Conservation (phyloP, 2,329 filamentous ascomycete species). For the Colletotrichum tropicale region DNA sequence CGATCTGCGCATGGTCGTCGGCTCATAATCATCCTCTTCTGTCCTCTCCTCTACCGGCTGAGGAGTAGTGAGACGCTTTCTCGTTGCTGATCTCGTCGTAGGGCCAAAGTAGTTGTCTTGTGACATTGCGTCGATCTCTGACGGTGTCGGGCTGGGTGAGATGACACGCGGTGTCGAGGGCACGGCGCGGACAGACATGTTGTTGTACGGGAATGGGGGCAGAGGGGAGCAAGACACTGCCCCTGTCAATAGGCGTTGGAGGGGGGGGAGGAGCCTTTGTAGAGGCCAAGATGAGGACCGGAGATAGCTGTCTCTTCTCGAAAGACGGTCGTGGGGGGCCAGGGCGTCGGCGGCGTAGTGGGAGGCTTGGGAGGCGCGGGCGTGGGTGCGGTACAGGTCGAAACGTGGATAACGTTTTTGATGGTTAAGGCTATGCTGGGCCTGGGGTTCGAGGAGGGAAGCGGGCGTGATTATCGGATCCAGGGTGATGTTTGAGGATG, state of each 20-base stretch:
- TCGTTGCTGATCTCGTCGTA: slow-evolving; percentile 75
- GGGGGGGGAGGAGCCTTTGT: slow-evolving; percentile 42
- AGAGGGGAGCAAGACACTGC: slow-evolving; percentile 60
- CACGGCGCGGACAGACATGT: slow-evolving; percentile 61
- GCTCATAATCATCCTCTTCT: slow-evolving; percentile 42
- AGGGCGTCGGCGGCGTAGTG: slow-evolving; percentile 23
- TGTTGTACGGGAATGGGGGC: slow-evolving; percentile 60
- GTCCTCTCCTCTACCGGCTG: slow-evolving; percentile 61
- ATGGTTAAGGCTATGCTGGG: slow-evolving; percentile 25
- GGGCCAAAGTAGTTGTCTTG: slow-evolving; percentile 73
- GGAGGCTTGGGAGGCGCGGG: slow-evolving; percentile 22
- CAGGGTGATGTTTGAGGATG: slow-evolving; percentile 57
- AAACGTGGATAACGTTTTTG: slow-evolving; percentile 20
- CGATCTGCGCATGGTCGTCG: slow-evolving; percentile 61
- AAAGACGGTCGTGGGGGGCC: slow-evolving; percentile 31
- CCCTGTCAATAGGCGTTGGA: slow-evolving; percentile 59
- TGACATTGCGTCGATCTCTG: slow-evolving; percentile 57
- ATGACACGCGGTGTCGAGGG: slow-evolving; percentile 87
- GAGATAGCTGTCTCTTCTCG: slow-evolving; percentile 58
- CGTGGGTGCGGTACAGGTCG: slow-evolving; percentile 23
- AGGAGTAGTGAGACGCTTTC: slow-evolving; percentile 60
- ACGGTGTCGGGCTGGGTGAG: slow-evolving; percentile 82
- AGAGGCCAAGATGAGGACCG: slow-evolving; percentile 52
- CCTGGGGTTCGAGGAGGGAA: slow-evolving; percentile 37
- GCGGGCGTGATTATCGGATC: slow-evolving; percentile 55